Evolutionary conservation across 805 yeast species (phyloP), one percentile per base, ranked within the genome.

Genomic region (Metschnikowia peoriensis): DNA sequence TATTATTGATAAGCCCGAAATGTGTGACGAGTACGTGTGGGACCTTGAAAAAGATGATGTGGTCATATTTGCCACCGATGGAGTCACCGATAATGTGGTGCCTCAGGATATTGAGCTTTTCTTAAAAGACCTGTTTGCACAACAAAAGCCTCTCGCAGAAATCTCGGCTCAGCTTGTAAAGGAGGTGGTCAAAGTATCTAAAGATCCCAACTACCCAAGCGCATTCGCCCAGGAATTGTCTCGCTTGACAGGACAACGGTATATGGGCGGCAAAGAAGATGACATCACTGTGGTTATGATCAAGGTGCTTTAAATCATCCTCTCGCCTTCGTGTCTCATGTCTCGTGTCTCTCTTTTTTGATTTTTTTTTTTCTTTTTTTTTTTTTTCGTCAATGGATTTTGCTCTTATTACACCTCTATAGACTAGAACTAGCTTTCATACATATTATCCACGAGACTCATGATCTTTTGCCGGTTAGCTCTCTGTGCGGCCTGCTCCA

Each of bases 221-320:
- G 96, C 93, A 0, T 93, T 93, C 70, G 87, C 97, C 7, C 91
- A 86, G 68, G 89, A 86, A 63, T 74, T 88, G 51, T 76, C 85
- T 10, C 75, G 82, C 58, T 66, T 86, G 47, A 81, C 89, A 1
- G 87, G 87, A 3, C 86, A 84, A 62, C 73, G 77, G 41, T 88
- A 88, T 64, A 75, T 83, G 53, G 98, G 99, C 35, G 99, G 99
- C 12, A 93, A 93, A 71, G 96, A 91, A 44, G 99, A 93, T 70
- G 99, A 93, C 69, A 87, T 94, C 38, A 90, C 98, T 1, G 82
- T 87, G 15, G 86, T 92, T 1, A 77, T 89, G 62, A 84, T 90
- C 42, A 79, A 82, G 62, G 90, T 88, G 34, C 60, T 56, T 11
- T 57, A 39, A 32, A 8, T 14, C 27, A 9, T 27, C 14, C 14